A percentile compares a stretch with the other conserved stretches of the same genome.
phyloP scores from a whole-genome alignment of 352 stramenopile species.

The Blastocystis hominis region DNA sequence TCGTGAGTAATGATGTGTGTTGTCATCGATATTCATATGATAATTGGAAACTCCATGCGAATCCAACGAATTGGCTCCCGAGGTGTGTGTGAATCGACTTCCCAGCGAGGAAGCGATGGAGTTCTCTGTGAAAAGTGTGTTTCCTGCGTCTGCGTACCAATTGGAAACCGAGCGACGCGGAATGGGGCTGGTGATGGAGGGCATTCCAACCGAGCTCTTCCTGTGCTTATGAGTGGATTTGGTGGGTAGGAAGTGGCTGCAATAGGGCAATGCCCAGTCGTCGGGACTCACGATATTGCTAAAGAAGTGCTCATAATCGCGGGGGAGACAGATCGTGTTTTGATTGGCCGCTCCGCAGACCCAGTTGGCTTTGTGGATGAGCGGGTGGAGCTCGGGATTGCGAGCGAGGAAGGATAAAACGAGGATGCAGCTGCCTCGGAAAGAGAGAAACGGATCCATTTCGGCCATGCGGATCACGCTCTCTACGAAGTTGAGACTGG shows the following conservation, averaged over 20 bases:
- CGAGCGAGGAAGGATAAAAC: conserved; percentile 15
- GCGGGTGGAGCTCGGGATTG: not conserved
- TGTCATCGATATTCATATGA: conserved; percentile 40
- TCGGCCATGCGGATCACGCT: not conserved
- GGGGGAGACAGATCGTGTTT: not conserved
- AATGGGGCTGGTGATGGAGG: not conserved
- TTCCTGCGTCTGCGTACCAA: not conserved
- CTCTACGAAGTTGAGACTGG: not conserved
- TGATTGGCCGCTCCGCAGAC: not conserved
- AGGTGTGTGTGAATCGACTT: not conserved
- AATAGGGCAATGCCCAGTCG: conserved; percentile 31
- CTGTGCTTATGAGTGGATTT: not conserved
- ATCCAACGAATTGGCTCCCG: not conserved
- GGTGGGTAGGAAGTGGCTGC: not conserved
- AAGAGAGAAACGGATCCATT: not conserved
- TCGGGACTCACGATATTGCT: not conserved
- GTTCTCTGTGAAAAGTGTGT: not conserved
- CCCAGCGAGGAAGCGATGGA: conserved; percentile 56
- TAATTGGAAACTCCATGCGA: not conserved
- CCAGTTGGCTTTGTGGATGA: not conserved
- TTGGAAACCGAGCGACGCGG: not conserved
- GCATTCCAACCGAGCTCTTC: not conserved
- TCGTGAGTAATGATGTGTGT: conserved; percentile 15
- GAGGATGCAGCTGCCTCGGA: conserved; percentile 12
- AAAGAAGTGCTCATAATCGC: conserved; percentile 8